These are phyloP conservation scores for Cantharellus anzutake DNA, from an alignment of 768 basidiomycete genomes.

Conservation along the genomic window DNA sequence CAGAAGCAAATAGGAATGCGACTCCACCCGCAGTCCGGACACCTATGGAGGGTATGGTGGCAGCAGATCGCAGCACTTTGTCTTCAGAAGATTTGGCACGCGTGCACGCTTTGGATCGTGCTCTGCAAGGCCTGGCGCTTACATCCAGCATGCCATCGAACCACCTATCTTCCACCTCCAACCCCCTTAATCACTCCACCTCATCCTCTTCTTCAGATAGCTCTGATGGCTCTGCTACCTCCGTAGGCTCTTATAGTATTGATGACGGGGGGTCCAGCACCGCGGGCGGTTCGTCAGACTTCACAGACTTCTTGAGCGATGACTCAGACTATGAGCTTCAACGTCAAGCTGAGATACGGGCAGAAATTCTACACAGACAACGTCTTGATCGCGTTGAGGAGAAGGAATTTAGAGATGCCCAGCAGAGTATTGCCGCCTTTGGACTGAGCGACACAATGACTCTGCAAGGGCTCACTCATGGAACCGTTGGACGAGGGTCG, in stretches of 20 bases:
- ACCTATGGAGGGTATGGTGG: neutral
- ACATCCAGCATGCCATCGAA: neutral
- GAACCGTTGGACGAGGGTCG: too few relatives aligned
- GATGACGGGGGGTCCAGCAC: neutral
- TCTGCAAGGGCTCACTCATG: neutral
- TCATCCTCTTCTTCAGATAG: neutral
- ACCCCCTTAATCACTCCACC: neutral
- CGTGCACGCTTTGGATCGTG: neutral
- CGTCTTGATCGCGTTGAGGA: neutral
- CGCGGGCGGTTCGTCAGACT: conserved; percentile 23
- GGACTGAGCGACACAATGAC: neutral
- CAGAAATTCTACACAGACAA: conserved; percentile 31
- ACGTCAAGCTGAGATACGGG: conserved; percentile 64
- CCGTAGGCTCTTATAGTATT: neutral
- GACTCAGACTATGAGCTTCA: conserved; percentile 83
- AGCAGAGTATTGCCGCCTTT: neutral
- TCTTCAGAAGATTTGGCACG: neutral
- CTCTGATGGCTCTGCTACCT: neutral
- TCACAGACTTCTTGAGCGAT: conserved; percentile 46
- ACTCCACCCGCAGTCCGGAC: neutral
- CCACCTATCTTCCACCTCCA: neutral
- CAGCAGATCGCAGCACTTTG: neutral
- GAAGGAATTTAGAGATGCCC: neutral
- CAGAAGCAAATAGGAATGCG: neutral
- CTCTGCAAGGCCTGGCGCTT: neutral